Evolutionary conservation across 2,329 filamentous ascomycete species (phyloP), one percentile per base, ranked within the genome.

Genomic region (Phyllachora maydis): DNA sequence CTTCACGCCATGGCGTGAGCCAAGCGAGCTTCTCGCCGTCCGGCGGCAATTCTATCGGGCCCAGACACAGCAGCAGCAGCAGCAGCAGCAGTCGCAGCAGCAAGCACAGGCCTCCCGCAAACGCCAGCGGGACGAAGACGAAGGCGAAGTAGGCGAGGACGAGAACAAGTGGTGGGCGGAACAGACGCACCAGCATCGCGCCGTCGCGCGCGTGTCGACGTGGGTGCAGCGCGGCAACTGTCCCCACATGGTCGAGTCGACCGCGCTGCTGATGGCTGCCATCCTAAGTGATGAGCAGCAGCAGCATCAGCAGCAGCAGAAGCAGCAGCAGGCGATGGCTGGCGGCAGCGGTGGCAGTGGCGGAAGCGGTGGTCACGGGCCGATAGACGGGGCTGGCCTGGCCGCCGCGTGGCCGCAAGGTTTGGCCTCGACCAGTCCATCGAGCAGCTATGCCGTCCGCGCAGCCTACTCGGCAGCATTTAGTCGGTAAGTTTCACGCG

Each of bases 161-260:
- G 16, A n/a, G n/a, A n/a, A 7, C 16, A n/a, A 18, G 16, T 18
- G 16, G n/a, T 18, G 16, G 16, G 7, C 19, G n/a, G 19, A 6
- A 7, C n/a, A 22, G 4, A 8, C n/a, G 5, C 20, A 14, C 5
- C 30, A 45, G 29, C 50, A 53, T 36, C 46, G 54, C 29, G 58
- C 65, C 28, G 62, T 71, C 23, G 59, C 62, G 23, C 53, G 59
- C 23, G 65, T 71, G 23, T 59, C 60, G 19, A 59, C 71, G 47
- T 76, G 72, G 73, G 67, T 74, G 58, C 61, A 73, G 38, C 65
- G 74, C 41, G 70, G 70, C 32, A 66, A 66, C 36, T 74, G 81
- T 30, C 77, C 78, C 26, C 73, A 85, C 49, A 58, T 81, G 46
- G 63, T 85, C 25, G 77, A 85, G 47, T 76, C 72, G 17, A 83